Conservation (phyloP, 1,139 yeast species). For the Meyerozyma elateridarum region DNA sequence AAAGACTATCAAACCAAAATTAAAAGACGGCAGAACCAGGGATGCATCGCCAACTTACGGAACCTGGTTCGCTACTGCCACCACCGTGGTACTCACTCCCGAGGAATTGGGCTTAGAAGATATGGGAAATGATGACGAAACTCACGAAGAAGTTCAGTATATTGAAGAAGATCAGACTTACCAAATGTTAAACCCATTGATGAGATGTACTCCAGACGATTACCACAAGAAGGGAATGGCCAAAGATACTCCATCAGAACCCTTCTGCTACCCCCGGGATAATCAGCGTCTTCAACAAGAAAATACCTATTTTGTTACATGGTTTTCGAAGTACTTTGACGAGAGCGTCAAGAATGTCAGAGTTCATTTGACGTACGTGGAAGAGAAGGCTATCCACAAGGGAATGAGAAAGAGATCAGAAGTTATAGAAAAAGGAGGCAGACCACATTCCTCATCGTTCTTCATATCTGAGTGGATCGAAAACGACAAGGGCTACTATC, state of each 20-base stretch:
- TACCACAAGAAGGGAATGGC: constrained; percentile 64
- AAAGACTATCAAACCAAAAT: constrained; percentile 67
- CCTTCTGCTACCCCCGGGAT: constrained; percentile 79
- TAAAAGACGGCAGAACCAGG: constrained; percentile 65
- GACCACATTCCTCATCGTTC: constrained; percentile 45
- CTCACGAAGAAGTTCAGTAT: constrained; percentile 48
- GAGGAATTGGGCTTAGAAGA: constrained; percentile 67
- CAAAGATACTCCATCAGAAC: constrained; percentile 54
- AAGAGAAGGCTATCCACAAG: constrained; percentile 48
- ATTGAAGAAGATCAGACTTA: constrained; percentile 67
- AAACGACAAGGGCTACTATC: constrained; percentile 59
- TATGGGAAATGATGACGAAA: constrained; percentile 51
- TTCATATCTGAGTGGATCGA: constrained; percentile 67
- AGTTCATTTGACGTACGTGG: constrained; percentile 62
- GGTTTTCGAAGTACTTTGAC: constrained; percentile 65
- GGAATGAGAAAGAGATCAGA: constrained; percentile 50
- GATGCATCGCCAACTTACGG: constrained; percentile 68
- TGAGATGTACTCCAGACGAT: constrained; percentile 79
- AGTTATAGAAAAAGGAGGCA: constrained; percentile 34
- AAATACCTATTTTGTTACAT: constrained; percentile 66
- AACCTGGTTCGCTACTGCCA: constrained; percentile 71
- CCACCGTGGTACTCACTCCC: constrained; percentile 51
- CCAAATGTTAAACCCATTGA: constrained; percentile 65
- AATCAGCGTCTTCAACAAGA: constrained; percentile 51
- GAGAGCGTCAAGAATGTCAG: constrained; percentile 54